Evolutionary conservation across 2,329 filamentous ascomycete genomes (phyloP), one percentile per base, ranked within the genome.

Genomic region (Capronia americana): DNA sequence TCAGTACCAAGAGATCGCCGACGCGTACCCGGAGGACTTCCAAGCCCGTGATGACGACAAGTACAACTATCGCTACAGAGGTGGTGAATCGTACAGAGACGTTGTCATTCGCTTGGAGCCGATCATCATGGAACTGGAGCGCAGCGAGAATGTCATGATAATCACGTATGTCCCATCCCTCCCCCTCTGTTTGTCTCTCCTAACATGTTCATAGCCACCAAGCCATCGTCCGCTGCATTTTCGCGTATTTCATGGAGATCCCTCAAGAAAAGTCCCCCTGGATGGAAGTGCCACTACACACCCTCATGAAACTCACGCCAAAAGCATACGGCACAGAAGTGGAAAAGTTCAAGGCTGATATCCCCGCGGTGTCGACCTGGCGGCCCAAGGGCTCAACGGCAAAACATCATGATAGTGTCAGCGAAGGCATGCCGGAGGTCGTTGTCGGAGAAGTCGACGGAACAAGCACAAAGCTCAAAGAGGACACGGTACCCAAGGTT

Each of bases 101-200:
- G 94, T 99, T 1, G 95, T 99, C 48, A 98, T 97, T 74, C 92
- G 95, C 0, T 88, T 99, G 0, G 95, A 99, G 77, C 95, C 95
- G 69, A 99, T 99, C 80, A 99, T 99, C 81, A 99, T 99, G 95
- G 95, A 99, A 78, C 85, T 99, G 60, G 95, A 99, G 79, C 88
- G 95, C 69, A 92, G 90, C 73, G 95, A 98, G 79, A 96, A 99
- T 76, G 96, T 99, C 72, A 88, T 99, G 67, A 98, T 99, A 73
- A 93, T 99, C 68, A 98, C 95, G 3, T 70, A 69, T 20, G 69
- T 20, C 8, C 23, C 11, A 20, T 23, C 61, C 28, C 11, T 34
- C 17, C 34, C 14, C 38, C 24, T 6, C 26, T 32, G 17, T 20
- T 11, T 23, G 23, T n/a, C 11, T 30, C 44, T 10, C 10, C 55